A percentile compares a stretch with the other conserved stretches of the same genome.
Conservation (phyloP, 139 green algal genomes). For the Ettlia oleoabundans region DNA sequence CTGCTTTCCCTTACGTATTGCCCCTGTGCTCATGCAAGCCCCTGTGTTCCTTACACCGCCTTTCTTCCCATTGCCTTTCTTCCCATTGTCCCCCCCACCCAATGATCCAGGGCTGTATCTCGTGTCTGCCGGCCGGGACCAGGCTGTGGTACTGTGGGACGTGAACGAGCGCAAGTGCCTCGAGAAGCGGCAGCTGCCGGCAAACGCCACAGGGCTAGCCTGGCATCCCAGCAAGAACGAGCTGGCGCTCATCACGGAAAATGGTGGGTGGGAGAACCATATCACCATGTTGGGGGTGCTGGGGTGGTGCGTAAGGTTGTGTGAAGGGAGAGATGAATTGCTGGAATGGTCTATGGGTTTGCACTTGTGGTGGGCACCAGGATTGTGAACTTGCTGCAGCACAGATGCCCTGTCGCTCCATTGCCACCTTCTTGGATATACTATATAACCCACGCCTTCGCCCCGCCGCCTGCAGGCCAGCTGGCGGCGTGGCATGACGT, state of each 20-base stretch:
- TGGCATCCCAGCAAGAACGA: slow-evolving; percentile 79
- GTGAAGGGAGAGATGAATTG: too few relatives aligned
- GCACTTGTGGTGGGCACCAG: too few relatives aligned
- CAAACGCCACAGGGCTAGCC: slow-evolving; percentile 52
- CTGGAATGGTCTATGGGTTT: too few relatives aligned
- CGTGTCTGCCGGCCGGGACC: slow-evolving; percentile 64
- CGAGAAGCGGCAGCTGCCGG: slow-evolving; percentile 16
- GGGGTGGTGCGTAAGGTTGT: not conserved
- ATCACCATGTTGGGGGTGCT: too few relatives aligned
- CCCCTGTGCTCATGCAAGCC: too few relatives aligned
- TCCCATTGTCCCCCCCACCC: not conserved
- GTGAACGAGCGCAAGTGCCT: slow-evolving; percentile 43
- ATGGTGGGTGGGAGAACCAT: too few relatives aligned
- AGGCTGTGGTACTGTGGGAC: slow-evolving; percentile 77
- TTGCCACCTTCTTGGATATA: too few relatives aligned
- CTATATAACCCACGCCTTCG: not conserved
- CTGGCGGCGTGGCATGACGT: slow-evolving; percentile 65
- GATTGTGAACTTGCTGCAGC: too few relatives aligned
- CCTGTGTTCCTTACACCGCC: too few relatives aligned
- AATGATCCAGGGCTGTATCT: slow-evolving; percentile 72
- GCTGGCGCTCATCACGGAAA: slow-evolving; percentile 65
- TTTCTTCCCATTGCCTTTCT: not conserved
- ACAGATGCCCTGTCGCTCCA: too few relatives aligned
- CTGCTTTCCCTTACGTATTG: too few relatives aligned
- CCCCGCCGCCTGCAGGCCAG: slow-evolving; percentile 44